Percentiles rank a stretch among this genome's conserved stretches.
phyloP scores from a whole-genome alignment of 2,329 filamentous ascomycete species.

The Mariannaea elegans region DNA sequence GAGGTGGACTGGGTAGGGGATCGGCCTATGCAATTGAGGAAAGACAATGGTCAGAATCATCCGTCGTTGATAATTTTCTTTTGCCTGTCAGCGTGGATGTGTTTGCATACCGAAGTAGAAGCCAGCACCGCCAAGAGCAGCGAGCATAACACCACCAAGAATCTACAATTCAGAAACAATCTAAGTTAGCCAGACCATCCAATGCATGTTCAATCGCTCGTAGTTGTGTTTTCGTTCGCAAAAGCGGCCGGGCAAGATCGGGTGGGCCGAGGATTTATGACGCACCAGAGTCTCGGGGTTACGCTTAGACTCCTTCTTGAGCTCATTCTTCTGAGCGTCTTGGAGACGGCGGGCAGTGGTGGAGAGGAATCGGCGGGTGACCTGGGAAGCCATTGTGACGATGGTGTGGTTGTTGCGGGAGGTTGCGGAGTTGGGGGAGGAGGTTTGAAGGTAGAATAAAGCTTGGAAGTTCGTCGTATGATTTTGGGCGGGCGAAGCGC shows the following conservation, averaged over 20 bases:
- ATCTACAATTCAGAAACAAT: conserved; percentile 64
- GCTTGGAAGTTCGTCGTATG: conserved; percentile 44
- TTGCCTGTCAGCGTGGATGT: conserved; percentile 10
- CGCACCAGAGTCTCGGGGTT: conserved; percentile 58
- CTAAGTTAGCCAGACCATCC: conserved; percentile 26
- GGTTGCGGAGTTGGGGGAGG: conserved; percentile 17
- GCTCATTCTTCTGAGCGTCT: conserved; percentile 54
- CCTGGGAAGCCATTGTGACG: conserved; percentile 63
- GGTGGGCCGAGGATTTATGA: conserved; percentile 45
- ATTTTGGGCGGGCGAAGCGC: conserved; percentile 36
- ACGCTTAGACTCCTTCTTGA: conserved; percentile 67
- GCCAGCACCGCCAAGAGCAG: conserved; percentile 86
- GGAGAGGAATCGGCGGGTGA: conserved; percentile 65
- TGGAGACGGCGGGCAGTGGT: conserved; percentile 62
- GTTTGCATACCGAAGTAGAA: conserved; percentile 79
- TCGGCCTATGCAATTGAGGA: conserved; percentile 62
- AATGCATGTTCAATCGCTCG: conserved; percentile 1
- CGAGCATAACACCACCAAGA: conserved; percentile 89
- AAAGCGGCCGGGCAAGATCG: conserved; percentile 11
- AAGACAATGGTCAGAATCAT: conserved; percentile 11
- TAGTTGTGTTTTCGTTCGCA: neutral
- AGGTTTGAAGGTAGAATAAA: conserved; percentile 32
- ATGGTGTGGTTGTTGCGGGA: conserved; percentile 31
- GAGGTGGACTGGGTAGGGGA: conserved; percentile 87
- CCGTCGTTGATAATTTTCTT: conserved; percentile 31